phyloP scores from a whole-genome alignment of 768 basidiomycete species.

The Amanita subjunquillea region DNA sequence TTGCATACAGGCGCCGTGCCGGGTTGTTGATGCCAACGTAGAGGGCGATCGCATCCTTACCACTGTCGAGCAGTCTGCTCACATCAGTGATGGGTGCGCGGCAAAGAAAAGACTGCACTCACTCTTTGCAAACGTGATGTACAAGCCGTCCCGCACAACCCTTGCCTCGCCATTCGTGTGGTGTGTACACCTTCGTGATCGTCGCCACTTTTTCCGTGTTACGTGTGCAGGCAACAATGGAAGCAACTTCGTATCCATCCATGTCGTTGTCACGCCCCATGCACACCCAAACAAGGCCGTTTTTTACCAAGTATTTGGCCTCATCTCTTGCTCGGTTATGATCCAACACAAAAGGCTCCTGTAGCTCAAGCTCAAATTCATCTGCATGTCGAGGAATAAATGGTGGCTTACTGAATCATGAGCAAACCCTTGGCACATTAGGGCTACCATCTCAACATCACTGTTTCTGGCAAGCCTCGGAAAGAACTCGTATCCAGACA shows the following conservation, averaged over 20 bases:
- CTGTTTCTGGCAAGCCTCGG: slow-evolving; percentile 31
- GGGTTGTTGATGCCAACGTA: slow-evolving; percentile 53
- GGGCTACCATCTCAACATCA: slow-evolving; percentile 31
- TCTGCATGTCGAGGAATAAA: not conserved
- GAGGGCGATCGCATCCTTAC: slow-evolving; percentile 43
- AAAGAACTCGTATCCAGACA: slow-evolving; percentile 9
- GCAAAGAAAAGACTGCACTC: slow-evolving; percentile 13
- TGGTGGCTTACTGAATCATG: slow-evolving; percentile 38
- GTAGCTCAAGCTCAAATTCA: slow-evolving; percentile 7
- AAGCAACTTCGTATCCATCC: slow-evolving; percentile 36
- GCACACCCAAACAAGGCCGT: slow-evolving; percentile 51
- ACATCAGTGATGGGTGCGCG: slow-evolving; percentile 6
- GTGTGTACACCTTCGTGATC: slow-evolving; percentile 67
- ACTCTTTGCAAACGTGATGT: slow-evolving; percentile 45
- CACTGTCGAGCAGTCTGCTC: slow-evolving; percentile 11
- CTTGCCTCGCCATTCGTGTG: slow-evolving; percentile 34
- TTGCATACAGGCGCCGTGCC: slow-evolving; percentile 47
- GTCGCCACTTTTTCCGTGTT: slow-evolving; percentile 45
- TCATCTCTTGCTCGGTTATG: slow-evolving; percentile 33
- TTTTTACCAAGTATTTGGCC: slow-evolving; percentile 36
- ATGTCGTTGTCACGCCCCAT: slow-evolving; percentile 20
- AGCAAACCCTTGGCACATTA: slow-evolving; percentile 48
- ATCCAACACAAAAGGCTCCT: slow-evolving; percentile 49
- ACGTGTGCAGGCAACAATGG: slow-evolving; percentile 59
- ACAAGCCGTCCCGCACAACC: slow-evolving; percentile 58